Evolutionary conservation across 768 basidiomycete genomes (phyloP).

Genomic region (Cystobasidium onofrii): DNA sequence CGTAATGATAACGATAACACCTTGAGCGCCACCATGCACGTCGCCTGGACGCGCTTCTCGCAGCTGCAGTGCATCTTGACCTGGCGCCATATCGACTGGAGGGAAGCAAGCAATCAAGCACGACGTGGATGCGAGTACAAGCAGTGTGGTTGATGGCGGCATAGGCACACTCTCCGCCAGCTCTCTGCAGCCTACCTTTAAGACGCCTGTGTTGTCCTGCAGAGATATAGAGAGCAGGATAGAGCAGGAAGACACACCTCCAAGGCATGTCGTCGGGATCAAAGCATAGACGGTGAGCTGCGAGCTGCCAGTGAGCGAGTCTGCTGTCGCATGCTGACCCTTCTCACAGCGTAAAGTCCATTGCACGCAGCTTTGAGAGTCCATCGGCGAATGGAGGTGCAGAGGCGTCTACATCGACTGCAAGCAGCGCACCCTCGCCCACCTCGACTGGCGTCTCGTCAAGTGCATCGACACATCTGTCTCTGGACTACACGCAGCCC

Average conservation of each 20-base stretch:
- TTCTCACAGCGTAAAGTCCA: constrained; percentile 30
- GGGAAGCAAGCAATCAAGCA: too few relatives aligned
- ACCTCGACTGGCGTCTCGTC: background rate
- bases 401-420: background rate
- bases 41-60: too few relatives aligned
- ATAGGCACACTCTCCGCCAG: too few relatives aligned
- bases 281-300: constrained; percentile 13
- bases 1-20: too few relatives aligned
- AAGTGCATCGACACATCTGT: background rate
- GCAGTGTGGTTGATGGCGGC: too few relatives aligned
- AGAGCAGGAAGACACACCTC: background rate
- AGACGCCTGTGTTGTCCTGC: background rate
- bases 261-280: background rate
- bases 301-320: too few relatives aligned
- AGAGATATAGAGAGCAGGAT: background rate
- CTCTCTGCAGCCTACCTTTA: too few relatives aligned
- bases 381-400: background rate
- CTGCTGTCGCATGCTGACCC: background rate
- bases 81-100: too few relatives aligned
- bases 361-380: constrained; percentile 32
- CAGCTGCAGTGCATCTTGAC: too few relatives aligned
- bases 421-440: background rate
- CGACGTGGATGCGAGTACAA: too few relatives aligned
- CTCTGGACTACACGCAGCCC: too few relatives aligned
- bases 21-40: background rate